Base-by-base conservation (phyloP, 2,329 filamentous ascomycete genomes). In the Annulohypoxylon truncatum region DNA sequence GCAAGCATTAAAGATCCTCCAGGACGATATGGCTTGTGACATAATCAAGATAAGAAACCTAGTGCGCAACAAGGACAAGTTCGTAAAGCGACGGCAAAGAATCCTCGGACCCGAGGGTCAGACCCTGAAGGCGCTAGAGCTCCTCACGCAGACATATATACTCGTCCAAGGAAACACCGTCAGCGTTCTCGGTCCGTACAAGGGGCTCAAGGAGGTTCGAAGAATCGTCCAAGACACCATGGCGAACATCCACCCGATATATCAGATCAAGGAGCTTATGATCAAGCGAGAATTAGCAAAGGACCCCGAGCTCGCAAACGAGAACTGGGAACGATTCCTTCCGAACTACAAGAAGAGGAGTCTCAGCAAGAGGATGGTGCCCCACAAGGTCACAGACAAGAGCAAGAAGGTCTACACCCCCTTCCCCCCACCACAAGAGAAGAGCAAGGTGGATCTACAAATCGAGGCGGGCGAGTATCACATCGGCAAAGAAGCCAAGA, bases 381-480 rank as follows among this genome's bases (percentile, higher is more conserved):
- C 96, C 0, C 88, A 88, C 84, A 93, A 92, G 76, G 90, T 99
- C 77, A 93, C 88, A 57, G 94, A 99, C 84, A 99, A 99, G 87
- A 81, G 84, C 77, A 97, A 95, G 87, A 98, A 97, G 87, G 81
- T 85, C 10, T 99, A 97, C 84, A 99, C 96, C 71, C 95, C 96
- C 8, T 99, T 99, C 89, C 96, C 96, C 51, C 96, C 96, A 5
- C 88, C 94, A 44, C 94, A 94, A 71, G 95, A 99, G 85, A 97
- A 97, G 92, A 97, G 94, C 88, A 99, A 98, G 88, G 88, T 99
- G 74, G 96, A 99, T 81, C 82, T 94, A 80, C 95, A 99, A 86
- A 97, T 99, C 83, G 96, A 99, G 84, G 94, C 89, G 74, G 95
- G 96, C 81, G 95, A 98, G 82, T 99, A 97, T 82, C 98, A 98